These are phyloP conservation scores for Yamadazyma nakazawae DNA, from an alignment of 805 yeast genomes.

Conservation along the genomic window DNA sequence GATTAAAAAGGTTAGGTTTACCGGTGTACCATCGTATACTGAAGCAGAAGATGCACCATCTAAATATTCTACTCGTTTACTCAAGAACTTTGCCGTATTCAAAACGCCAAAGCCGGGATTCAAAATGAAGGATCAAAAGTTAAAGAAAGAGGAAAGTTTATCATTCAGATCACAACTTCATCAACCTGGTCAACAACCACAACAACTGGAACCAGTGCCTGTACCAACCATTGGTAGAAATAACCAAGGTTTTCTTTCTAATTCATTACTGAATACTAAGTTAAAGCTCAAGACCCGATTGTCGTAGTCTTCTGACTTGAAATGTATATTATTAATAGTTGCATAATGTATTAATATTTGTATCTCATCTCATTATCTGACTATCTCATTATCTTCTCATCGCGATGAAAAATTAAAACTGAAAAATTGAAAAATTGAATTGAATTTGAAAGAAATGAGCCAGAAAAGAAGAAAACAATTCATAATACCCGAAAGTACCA, in stretches of 20 bases:
- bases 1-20: slow-evolving; percentile 47
- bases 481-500: slow-evolving; percentile 25
- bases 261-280: slow-evolving; percentile 12
- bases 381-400: slow-evolving; percentile 2
- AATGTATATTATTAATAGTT: background rate
- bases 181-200: background rate
- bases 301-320: slow-evolving; percentile 8
- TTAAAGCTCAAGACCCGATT: slow-evolving; percentile 21
- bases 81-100: slow-evolving; percentile 39
- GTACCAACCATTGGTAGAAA: background rate
- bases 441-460: background rate
- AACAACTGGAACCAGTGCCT: background rate
- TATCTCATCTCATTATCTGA: background rate
- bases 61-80: slow-evolving; percentile 30
- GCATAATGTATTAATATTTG: slow-evolving; percentile 1
- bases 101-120: slow-evolving; percentile 20
- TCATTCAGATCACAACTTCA: slow-evolving; percentile 21
- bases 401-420: slow-evolving; percentile 5
- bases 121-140: slow-evolving; percentile 34
- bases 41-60: slow-evolving; percentile 58
- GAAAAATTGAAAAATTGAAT: background rate
- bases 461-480: slow-evolving; percentile 7
- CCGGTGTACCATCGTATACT: slow-evolving; percentile 49
- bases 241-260: background rate
- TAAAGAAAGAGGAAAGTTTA: slow-evolving; percentile 40